These are phyloP conservation scores for Centella asiatica DNA, from an alignment of 129 eudicot genomes.

Conservation along the genomic window DNA sequence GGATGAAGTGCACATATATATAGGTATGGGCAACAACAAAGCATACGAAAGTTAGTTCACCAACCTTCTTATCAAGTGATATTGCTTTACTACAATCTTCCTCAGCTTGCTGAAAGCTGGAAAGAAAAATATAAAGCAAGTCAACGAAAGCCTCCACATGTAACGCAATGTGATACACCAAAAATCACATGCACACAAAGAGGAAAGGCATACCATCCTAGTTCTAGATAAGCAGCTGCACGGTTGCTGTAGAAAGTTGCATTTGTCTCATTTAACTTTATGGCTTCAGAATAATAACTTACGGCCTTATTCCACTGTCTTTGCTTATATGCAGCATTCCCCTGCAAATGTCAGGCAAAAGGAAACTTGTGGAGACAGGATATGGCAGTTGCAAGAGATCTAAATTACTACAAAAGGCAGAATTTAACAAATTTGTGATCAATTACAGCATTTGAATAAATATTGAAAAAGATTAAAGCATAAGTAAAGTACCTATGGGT, in stretches of 20 bases:
- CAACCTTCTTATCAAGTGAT: constrained; percentile 82
- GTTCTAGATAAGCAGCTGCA: constrained; percentile 88
- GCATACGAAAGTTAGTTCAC: constrained; percentile 12
- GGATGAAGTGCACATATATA: not conserved
- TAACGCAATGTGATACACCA: not conserved
- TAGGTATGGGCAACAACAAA: not conserved
- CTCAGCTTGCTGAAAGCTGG: constrained; percentile 84
- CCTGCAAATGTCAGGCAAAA: constrained; percentile 28
- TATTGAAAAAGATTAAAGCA: too few relatives aligned
- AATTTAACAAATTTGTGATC: too few relatives aligned
- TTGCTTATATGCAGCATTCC: constrained; percentile 85
- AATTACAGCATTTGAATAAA: not conserved
- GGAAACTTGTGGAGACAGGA: not conserved
- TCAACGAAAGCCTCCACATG: not conserved
- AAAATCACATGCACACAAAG: not conserved
- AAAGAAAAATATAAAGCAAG: constrained; percentile 8
- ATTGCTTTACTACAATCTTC: constrained; percentile 87
- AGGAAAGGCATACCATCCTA: constrained; percentile 49
- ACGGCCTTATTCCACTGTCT: constrained; percentile 75
- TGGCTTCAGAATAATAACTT: constrained; percentile 69
- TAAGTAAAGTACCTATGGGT: too few relatives aligned
- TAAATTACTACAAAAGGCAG: too few relatives aligned
- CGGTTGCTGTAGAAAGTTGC: constrained; percentile 72
- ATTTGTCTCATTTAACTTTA: constrained; percentile 59
- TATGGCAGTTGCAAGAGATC: not conserved